Evolutionary conservation across 2,329 filamentous ascomycete genomes (phyloP), one percentile per base, ranked within the genome.

Genomic region (Phaeosphaeria sp.): DNA sequence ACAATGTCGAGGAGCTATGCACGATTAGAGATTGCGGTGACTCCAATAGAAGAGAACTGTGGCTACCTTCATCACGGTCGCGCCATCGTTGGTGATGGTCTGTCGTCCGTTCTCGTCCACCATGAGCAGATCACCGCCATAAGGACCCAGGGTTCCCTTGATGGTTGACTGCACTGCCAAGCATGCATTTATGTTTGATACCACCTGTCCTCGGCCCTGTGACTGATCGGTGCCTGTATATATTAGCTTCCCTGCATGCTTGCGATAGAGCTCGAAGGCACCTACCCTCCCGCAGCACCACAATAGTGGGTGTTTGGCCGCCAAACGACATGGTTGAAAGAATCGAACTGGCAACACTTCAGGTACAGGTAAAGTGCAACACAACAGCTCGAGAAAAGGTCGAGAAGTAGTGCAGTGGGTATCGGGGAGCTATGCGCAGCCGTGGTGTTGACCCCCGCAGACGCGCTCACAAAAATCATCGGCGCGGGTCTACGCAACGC

Each of bases 171-270:
- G 95, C 42, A 99, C 93, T 22, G 95, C 94, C 71, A 97, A 85
- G 79, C 95, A 99, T 67, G 95, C 95, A 83, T 97, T 97, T 83
- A 99, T 98, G 81, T 99, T 99, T 72, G 94, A 96, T 73, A 99
- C 82, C 73, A 99, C 90, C 82, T 99, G 95, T 54, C 93, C 93
- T 79, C 96, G 95, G 74, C 95, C 95, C 81, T 99, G 95, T 53
- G 95, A 98, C 72, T 93, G 88, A 80, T 99, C 95, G 82, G 95
- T 99, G 73, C 95, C 95, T 97, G 73, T 40, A 53, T 39, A 46
- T 42, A 52, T 76, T 53, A 77, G 70, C 55, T 55, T 54, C 15
- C 6, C 17, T 39, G 43, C 62, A 40, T n/a, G 25, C 43, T 18
- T 25, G 47, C 48, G 18, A 50, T 55, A 43, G 56, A 71, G 63